Evolutionary conservation across 1,284 basidiomycete genomes (phyloP), one percentile per base, ranked within the genome.

Genomic region (Stygiomarasmius scandens): DNA sequence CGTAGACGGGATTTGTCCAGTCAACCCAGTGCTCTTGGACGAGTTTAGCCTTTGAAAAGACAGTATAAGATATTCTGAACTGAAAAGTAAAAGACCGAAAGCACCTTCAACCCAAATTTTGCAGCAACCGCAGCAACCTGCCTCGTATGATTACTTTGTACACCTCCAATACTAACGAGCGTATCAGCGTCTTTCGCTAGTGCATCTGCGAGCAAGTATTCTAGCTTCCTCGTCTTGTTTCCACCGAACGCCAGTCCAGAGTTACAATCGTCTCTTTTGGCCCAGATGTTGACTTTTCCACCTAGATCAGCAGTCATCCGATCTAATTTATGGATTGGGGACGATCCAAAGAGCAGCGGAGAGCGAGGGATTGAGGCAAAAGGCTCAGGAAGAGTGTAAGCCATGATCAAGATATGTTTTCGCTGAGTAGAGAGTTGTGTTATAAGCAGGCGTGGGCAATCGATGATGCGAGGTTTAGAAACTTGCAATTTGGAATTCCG

Each of bases 201-300:
- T 0, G 66, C 67, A 27, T 67, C 66, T 8, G 66, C 58, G 12
- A 67, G 45, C 2, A 69, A 56, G 32, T 69, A 69, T 46, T 69
- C 67, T 24, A 69, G 64, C 50, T 69, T 66, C 9, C 64, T 54
- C 3, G 64, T 65, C 60, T 67, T 66, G 63, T 68, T 63, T 6
- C 67, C 67, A 14, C 66, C 66, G 25, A 64, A 67, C 2, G 67
- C 66, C 1, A 67, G 59, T 1, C 53, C 65, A 24, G 65, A 65
- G 54, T 69, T 69, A 50, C 66, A 67, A 50, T 69, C 66, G 22
- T 69, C 67, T 46, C 67, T 64, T 50, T 69, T 69, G 4, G 67
- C 67, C 58, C 62, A 69, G 47, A 69, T 60, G 47, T 61, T 49
- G 25, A 67, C 64, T 38, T 47, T 49, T 22, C 54, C 56, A 12